Evolutionary conservation across 345 rosid species (phyloP), one percentile per base, ranked within the genome.

Genomic region (Turritis glabra): DNA sequence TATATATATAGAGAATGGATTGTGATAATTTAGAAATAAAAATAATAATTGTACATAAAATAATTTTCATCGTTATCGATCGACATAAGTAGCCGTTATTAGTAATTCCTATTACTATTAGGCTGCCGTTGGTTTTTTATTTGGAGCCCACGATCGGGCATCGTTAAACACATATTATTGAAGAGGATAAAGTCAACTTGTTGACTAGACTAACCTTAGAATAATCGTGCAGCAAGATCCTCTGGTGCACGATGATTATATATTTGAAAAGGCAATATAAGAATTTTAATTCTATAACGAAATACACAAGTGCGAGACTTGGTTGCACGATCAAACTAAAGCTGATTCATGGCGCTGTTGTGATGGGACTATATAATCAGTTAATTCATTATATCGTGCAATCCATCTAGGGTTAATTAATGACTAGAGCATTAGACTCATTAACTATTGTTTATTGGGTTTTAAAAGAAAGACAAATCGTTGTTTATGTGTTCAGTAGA

Each of bases 291-390:
- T 57, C 12, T 71, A 17, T 35, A 2, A 33, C 33, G 27, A 41
- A 23, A 35, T 18, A 18, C 7, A 50, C 68, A 61, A 17, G 22
- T 26, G 51, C 13, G 9, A 50, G 25, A 72, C 30, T 25, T 61
- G 69, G 69, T 18, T 8, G 76, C 69, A 72, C 22, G 53, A 61
- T 27, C 59, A n/a, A 43, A 13, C 6, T 46, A 33, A n/a, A 32
- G 32, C 47, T 71, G 17, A 46, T 46, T 47, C 13, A 71, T 69
- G 35, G 61, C 40, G 51, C 27, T 38, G 19, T 40, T 25, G 26
- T 26, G 41, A 43, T 43, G 43, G 30, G 21, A 18, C 21, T 27
- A 56, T 58, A 33, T 6, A 69, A 14, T 22, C 17, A 30, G 19
- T 26, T 54, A 9, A 23, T 18, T 56, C 22, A 62, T 10, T 37